Evolutionary conservation across 2,329 filamentous ascomycete species (phyloP), one percentile per base, ranked within the genome.

Genomic region (Aspergillus ruber): DNA sequence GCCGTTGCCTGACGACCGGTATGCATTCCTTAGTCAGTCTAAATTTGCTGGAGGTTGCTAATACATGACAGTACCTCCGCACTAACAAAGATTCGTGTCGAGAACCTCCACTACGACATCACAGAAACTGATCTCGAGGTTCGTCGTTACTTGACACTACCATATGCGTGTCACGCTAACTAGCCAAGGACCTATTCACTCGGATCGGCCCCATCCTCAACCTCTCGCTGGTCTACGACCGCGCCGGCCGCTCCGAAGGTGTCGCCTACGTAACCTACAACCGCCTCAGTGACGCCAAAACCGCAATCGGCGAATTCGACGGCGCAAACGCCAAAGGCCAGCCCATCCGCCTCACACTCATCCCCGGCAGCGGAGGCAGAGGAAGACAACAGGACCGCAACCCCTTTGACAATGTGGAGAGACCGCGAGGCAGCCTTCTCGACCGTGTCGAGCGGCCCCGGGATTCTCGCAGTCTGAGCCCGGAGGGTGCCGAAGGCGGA

Each of bases 71-170:
- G 81, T 60, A 75, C 79, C 32, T 63, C 72, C 25, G 71, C 72
- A 48, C 83, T 84, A 57, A 76, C 83, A 41, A 91, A 88, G 69
- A 70, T 96, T 56, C 84, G 85, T 55, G 85, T 95, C 51, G 88
- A 94, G 52, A 95, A 95, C 65, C 74, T 96, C 49, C 90, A 96
- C 68, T 96, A 95, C 68, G 90, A 96, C 51, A 78, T 96, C 53
- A 90, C 86, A 10, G 83, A 91, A 67, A 83, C 85, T 33, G 90
- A 95, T 63, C 77, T 95, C 46, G 80, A 86, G 61, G 89, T 94
- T 74, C 45, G 71, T 57, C 4, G 15, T 25, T n/a, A 12, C 33
- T 17, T 32, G 44, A 15, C 12, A 13, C 43, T 4, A 41, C 4
- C 17, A 42, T 27, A 13, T 4, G 43, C 18, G 17, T 41, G 42